Evolutionary conservation across 768 basidiomycete genomes (phyloP), one percentile per base, ranked within the genome.

Genomic region (Lactarius sanguifluus): DNA sequence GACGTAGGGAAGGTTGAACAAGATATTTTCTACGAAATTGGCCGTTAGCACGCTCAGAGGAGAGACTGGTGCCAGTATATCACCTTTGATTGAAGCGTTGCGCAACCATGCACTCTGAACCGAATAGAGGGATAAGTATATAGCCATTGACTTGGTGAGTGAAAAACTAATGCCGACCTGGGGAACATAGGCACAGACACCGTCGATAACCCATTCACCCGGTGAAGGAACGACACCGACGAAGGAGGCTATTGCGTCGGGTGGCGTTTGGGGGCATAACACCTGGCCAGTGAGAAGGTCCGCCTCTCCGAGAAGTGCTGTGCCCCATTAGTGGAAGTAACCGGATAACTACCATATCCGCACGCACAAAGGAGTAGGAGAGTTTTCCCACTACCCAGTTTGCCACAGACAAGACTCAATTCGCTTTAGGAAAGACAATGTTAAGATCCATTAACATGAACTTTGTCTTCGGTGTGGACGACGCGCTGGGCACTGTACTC

Each of bases 171-270:
- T 13, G 58, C 80, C 47, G 71, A 84, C 88, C 80, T 90, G 86
- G n/a, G 94, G 93, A 18, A 95, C 93, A 76, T 92, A 97, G 2
- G 94, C 95, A 64, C 91, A 92, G 65, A 92, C 80, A 28, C 89
- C 89, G 20, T 81, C 76, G 1, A 94, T 83, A 55, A 94, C 74
- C 95, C 95, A 97, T 18, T 90, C 80, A 41, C 87, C 86, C 41
- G 82, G 76, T 0, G 78, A 72, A 0, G 80, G 73, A 34, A 69
- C 67, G 2, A 79, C 76, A 16, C 77, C 80, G 0, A 81, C 76
- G 60, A 90, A 88, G 6, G 78, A 79, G 0, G 90, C 88, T 71
- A 96, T 79, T 2, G 87, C 80, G 74, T 96, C 86, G 2, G 93
- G 91, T 1, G 91, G 89, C 2, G 94, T 94, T 28, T 92, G 84